Evolutionary conservation across 208 protist species (phyloP).

Genomic region (Tritrichomonas musculus): DNA sequence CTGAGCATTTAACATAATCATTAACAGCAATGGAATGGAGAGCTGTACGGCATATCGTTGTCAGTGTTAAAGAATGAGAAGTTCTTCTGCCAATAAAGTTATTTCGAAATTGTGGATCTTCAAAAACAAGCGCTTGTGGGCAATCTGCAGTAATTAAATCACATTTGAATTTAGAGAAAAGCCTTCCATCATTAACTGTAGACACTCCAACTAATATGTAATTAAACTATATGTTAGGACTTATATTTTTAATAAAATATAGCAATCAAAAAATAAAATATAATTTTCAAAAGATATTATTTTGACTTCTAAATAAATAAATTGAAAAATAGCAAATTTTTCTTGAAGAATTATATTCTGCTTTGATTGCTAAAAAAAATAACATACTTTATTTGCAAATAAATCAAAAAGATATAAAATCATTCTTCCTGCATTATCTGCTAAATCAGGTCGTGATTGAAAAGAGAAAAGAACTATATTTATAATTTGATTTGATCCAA

Average conservation of each 20-base stretch:
- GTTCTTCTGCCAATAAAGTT: background rate
- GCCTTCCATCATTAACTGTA: background rate
- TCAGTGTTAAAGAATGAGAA: background rate
- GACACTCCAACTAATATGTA: background rate
- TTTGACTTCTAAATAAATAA: too few relatives aligned
- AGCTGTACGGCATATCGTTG: background rate
- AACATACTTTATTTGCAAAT: slow-evolving; percentile 21
- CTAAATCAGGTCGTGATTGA: background rate
- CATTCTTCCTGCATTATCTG: background rate
- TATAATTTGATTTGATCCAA: slow-evolving; percentile 30
- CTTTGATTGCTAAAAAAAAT: too few relatives aligned
- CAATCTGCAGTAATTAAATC: background rate
- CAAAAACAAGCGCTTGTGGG: background rate
- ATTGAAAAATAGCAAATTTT: too few relatives aligned
- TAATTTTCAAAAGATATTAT: too few relatives aligned
- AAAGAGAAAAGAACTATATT: slow-evolving; percentile 5
- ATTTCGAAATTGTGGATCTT: background rate
- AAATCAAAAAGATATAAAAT: background rate
- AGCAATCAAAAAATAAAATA: too few relatives aligned
- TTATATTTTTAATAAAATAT: too few relatives aligned
- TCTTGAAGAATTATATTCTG: too few relatives aligned
- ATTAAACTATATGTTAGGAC: too few relatives aligned
- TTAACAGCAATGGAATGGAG: background rate
- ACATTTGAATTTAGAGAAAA: background rate
- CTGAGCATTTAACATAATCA: too few relatives aligned